Conservation (phyloP, 1,284 basidiomycete species). For the Chalciporus sp. region DNA sequence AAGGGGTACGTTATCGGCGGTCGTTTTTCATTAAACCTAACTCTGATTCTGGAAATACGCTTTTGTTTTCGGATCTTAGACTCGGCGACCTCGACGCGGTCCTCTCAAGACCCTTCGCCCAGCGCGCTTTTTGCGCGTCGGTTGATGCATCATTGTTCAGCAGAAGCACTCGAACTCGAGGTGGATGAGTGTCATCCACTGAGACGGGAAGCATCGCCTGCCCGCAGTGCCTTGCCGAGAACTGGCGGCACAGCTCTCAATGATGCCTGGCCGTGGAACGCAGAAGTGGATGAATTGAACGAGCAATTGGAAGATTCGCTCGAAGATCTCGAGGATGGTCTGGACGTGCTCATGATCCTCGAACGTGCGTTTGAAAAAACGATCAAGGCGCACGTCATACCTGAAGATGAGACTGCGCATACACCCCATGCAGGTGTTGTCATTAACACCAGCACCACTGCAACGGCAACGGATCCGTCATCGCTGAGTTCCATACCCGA, state of each 20-base stretch:
- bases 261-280: conserved; percentile 33
- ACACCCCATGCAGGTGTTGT: not conserved
- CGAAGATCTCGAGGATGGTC: conserved; percentile 64
- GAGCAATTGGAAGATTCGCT: conserved; percentile 53
- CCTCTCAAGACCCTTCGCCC: conserved; percentile 47
- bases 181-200: conserved; percentile 26
- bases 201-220: conserved; percentile 28
- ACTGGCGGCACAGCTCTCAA: conserved; percentile 28
- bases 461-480: conserved; percentile 1
- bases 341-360: conserved; percentile 66
- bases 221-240: conserved; percentile 32
- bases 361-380: conserved; percentile 69
- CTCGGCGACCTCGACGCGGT: conserved; percentile 18
- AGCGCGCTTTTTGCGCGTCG: conserved; percentile 84
- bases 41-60: not conserved
- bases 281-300: conserved; percentile 44
- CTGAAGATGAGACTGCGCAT: conserved; percentile 20
- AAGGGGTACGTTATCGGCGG: conserved; percentile 23
- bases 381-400: conserved; percentile 57
- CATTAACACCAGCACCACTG: not conserved
- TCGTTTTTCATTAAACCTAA: conserved; percentile 20
- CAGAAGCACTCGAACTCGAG: conserved; percentile 48
- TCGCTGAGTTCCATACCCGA: conserved; percentile 31
- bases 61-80: conserved; percentile 15
- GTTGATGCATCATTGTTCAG: conserved; percentile 83